Evolutionary conservation across 106 monocot species (phyloP).

Genomic region (Xerophyta viscosa): DNA sequence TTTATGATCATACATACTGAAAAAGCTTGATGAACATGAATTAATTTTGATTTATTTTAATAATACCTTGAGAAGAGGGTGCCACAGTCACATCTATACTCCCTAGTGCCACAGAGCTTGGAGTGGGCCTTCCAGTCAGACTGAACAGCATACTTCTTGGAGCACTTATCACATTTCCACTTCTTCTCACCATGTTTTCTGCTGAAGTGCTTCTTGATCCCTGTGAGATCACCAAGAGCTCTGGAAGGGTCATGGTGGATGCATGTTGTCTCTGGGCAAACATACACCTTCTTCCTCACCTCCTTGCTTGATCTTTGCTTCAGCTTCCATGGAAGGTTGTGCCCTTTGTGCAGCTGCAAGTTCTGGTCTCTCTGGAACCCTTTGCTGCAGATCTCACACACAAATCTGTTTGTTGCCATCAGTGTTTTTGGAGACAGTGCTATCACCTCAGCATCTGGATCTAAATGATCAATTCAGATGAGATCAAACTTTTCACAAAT

Average conservation of each 20-base stretch:
- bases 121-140: conserved; percentile 67
- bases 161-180: conserved; percentile 68
- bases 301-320: conserved; percentile 37
- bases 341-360: conserved; percentile 54
- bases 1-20: no score
- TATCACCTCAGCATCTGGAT: conserved; percentile 50
- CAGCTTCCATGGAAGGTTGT: conserved; percentile 58
- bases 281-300: conserved; percentile 59
- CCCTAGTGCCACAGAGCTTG: conserved; percentile 55
- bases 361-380: conserved; percentile 53
- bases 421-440: conserved; percentile 49
- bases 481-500: no score
- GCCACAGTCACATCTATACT: conserved; percentile 61
- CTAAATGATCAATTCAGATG: no score
- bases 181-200: conserved; percentile 78
- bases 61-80: conserved; percentile 55
- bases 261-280: conserved; percentile 47
- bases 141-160: conserved; percentile 69
- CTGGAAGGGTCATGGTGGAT: conserved; percentile 54
- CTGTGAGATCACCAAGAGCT: conserved; percentile 60
- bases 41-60: no score
- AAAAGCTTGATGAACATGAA: no score
- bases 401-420: conserved; percentile 50
- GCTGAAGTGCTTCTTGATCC: conserved; percentile 68
- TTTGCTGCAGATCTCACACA: conserved; percentile 56